These are phyloP conservation scores for Colletotrichum sp. DNA, from an alignment of 2,329 filamentous ascomycete species.

Conservation along the genomic window DNA sequence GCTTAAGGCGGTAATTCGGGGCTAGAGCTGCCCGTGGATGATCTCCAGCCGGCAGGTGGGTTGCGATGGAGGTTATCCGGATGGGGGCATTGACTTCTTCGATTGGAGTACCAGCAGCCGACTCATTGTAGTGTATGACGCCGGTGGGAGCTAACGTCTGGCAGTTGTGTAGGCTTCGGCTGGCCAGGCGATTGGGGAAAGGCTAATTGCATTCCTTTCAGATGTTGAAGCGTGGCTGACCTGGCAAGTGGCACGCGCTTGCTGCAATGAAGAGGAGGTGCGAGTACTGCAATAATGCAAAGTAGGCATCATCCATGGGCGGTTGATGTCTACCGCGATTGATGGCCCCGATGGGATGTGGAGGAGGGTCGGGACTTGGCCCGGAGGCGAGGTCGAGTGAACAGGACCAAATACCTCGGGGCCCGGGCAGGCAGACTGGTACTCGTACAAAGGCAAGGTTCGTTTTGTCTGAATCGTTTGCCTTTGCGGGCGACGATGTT, in stretches of 20 bases:
- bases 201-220: neutral
- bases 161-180: neutral
- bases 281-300: neutral
- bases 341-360: neutral
- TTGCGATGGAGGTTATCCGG: neutral
- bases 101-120: neutral
- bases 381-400: neutral
- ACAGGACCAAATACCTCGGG: neutral
- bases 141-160: neutral
- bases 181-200: neutral
- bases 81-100: neutral
- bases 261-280: neutral
- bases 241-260: neutral
- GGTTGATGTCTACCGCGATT: neutral
- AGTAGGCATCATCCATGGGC: neutral
- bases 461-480: neutral
- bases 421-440: neutral
- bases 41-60: neutral
- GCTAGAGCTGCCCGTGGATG: conserved; percentile 9
- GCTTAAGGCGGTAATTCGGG: neutral
- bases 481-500: neutral
- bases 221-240: neutral
- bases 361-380: neutral
- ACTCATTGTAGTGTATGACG: neutral
- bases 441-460: neutral